Evolutionary conservation across 805 yeast genomes (phyloP).

Genomic region (Hanseniaspora mollemarum): DNA sequence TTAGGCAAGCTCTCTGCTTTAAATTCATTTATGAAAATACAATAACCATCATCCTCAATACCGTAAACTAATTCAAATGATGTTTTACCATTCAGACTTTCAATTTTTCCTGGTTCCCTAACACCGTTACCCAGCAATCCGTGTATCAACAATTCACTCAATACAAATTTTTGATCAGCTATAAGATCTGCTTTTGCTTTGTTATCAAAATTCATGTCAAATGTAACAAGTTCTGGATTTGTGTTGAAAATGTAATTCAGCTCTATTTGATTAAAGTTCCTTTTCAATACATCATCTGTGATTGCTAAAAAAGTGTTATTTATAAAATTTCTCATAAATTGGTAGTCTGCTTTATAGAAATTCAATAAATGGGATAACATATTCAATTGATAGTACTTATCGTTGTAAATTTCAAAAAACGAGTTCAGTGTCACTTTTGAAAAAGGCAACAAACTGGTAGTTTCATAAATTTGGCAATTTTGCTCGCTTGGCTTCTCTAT

Average conservation of each 20-base stretch:
- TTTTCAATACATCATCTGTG: slow-evolving; percentile 30
- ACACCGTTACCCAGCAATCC: slow-evolving; percentile 39
- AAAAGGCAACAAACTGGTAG: slow-evolving; percentile 2
- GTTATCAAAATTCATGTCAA: slow-evolving; percentile 18
- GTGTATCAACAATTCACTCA: slow-evolving; percentile 30
- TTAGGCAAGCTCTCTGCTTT: slow-evolving; percentile 32
- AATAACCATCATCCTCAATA: slow-evolving; percentile 28
- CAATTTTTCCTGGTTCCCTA: slow-evolving; percentile 16
- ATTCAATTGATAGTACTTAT: slow-evolving; percentile 13
- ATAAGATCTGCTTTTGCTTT: slow-evolving; percentile 17
- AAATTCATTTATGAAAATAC: slow-evolving; percentile 30
- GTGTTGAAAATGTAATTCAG: slow-evolving; percentile 32
- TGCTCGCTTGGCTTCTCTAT: slow-evolving; percentile 52
- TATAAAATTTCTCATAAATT: slow-evolving; percentile 21
- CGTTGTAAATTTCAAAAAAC: not conserved
- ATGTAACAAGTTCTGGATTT: slow-evolving; percentile 7
- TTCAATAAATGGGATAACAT: slow-evolving; percentile 4
- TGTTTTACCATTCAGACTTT: slow-evolving; percentile 25
- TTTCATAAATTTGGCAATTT: slow-evolving; percentile 47
- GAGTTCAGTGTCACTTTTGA: not conserved
- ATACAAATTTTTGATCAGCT: slow-evolving; percentile 28
- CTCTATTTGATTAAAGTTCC: slow-evolving; percentile 35
- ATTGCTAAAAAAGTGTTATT: slow-evolving; percentile 41
- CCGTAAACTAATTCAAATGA: slow-evolving; percentile 18
- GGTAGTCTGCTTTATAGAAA: slow-evolving; percentile 17